phyloP scores from a whole-genome alignment of 768 basidiomycete genomes.

The Lanmaoa rubissima region DNA sequence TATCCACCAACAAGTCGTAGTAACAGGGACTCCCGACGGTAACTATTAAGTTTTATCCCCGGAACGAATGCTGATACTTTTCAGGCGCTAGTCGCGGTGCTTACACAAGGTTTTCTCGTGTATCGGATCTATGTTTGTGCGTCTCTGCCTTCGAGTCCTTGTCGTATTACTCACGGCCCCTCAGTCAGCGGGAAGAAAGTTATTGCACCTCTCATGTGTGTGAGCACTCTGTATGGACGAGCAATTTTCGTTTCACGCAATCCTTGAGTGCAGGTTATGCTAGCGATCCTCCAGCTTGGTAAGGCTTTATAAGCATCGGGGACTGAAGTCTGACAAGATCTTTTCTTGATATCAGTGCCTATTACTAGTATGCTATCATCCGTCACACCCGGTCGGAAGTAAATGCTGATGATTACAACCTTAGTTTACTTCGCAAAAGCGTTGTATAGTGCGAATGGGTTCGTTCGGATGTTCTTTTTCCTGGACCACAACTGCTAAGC shows the following conservation, averaged over 20 bases:
- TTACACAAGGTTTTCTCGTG: conserved; percentile 12
- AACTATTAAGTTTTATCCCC: not conserved
- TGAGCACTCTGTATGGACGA: not conserved
- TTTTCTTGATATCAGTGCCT: not conserved
- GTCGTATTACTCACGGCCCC: not conserved
- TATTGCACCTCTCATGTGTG: not conserved
- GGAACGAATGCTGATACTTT: not conserved
- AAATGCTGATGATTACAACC: not conserved
- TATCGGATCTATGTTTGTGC: conserved; percentile 14
- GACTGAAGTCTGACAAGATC: not conserved
- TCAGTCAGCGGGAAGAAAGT: conserved; percentile 8
- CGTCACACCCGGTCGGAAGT: not conserved
- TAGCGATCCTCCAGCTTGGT: conserved; percentile 5
- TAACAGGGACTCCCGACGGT: conserved; percentile 6
- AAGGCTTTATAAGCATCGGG: not conserved
- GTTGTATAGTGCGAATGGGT: not conserved
- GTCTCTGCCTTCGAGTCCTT: not conserved
- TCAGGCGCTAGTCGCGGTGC: conserved; percentile 1
- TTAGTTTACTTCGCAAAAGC: not conserved
- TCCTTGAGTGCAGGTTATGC: not conserved
- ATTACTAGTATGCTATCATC: not conserved
- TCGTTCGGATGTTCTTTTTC: not conserved
- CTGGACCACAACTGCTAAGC: not conserved
- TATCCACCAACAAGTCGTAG: not conserved
- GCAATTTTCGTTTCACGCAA: not conserved